phyloP scores from a whole-genome alignment of 495 filamentous ascomycete genomes.

The Pseudomonodictys pantanalensis region DNA sequence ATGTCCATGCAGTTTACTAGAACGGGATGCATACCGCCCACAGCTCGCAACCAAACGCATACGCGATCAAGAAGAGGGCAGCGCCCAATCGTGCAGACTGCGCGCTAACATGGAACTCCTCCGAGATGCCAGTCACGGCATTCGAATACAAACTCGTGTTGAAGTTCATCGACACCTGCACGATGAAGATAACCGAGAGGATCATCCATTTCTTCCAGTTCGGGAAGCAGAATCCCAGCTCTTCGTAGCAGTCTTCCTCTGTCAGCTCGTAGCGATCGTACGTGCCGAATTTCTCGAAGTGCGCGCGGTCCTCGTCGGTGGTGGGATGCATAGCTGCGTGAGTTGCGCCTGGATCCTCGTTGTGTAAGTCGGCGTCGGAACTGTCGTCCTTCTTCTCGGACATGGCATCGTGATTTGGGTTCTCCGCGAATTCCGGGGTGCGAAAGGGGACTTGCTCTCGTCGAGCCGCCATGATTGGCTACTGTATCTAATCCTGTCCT shows the following conservation, averaged over 20 bases:
- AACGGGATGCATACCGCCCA: constrained; percentile 55
- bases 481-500: too few relatives aligned
- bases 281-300: constrained; percentile 27
- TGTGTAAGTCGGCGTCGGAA: neutral
- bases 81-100: constrained; percentile 66
- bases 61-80: constrained; percentile 67
- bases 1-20: neutral
- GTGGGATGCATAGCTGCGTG: neutral
- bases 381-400: neutral
- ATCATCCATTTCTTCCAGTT: constrained; percentile 74
- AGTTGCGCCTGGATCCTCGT: neutral
- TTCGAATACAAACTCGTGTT: constrained; percentile 73
- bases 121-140: constrained; percentile 57
- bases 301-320: constrained; percentile 7
- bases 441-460: neutral
- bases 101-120: constrained; percentile 60
- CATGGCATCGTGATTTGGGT: neutral
- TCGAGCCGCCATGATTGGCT: neutral
- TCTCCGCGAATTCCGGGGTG: neutral
- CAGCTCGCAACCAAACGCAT: constrained; percentile 77
- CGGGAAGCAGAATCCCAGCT: constrained; percentile 64
- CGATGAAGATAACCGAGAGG: constrained; percentile 67
- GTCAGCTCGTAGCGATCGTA: constrained; percentile 31
- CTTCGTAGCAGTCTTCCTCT: constrained; percentile 48
- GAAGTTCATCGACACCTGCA: constrained; percentile 85